phyloP scores from a whole-genome alignment of 805 yeast genomes.

The Zygotorulaspora florentina region DNA sequence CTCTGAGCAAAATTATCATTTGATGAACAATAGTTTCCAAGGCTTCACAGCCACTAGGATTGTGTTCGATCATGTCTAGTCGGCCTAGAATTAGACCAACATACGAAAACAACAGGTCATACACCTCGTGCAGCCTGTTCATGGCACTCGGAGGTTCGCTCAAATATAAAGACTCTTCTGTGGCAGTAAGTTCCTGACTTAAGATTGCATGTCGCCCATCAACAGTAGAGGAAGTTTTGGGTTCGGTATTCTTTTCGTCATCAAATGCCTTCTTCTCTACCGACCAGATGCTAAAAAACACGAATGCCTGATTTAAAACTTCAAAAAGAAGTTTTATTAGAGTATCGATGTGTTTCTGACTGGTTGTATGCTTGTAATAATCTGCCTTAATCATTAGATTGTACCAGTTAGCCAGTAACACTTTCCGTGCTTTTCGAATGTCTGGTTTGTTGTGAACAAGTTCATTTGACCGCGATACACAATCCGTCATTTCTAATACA shows the following conservation, averaged over 20 bases:
- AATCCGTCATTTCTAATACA: constrained; percentile 60
- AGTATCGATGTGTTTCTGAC: constrained; percentile 53
- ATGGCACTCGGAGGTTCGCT: constrained; percentile 56
- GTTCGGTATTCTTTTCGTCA: constrained; percentile 15
- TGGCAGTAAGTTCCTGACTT: not conserved
- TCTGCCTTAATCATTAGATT: constrained; percentile 71
- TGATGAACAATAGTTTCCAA: constrained; percentile 67
- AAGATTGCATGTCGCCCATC: not conserved
- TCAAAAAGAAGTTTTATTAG: constrained; percentile 62
- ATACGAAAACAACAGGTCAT: constrained; percentile 55
- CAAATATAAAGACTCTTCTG: constrained; percentile 37
- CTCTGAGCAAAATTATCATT: constrained; percentile 58
- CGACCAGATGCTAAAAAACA: constrained; percentile 70
- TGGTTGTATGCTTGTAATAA: constrained; percentile 63
- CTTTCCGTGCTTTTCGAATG: constrained; percentile 61
- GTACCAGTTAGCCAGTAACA: constrained; percentile 76
- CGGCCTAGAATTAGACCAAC: constrained; percentile 70
- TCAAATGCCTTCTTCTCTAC: constrained; percentile 50
- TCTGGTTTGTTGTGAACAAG: constrained; percentile 59
- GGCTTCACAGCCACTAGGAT: constrained; percentile 62
- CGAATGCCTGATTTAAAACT: constrained; percentile 59
- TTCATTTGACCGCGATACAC: constrained; percentile 69
- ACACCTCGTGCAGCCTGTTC: constrained; percentile 59
- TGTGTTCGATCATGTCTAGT: constrained; percentile 71
- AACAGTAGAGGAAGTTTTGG: not conserved